phyloP scores from a whole-genome alignment of 306 rosid genomes.

The Canavalia ensiformis region DNA sequence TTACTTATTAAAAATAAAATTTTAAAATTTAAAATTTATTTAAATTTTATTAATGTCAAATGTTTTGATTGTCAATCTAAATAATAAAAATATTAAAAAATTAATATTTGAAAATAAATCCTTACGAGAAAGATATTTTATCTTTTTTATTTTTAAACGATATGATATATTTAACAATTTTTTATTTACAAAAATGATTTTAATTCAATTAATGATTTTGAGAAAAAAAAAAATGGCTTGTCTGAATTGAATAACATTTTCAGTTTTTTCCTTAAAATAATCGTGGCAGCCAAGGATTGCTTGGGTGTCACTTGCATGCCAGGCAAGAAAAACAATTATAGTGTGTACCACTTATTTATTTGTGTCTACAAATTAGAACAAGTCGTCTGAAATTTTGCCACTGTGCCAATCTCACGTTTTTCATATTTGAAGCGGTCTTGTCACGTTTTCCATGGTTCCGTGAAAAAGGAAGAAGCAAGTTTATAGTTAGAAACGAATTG shows the following conservation, averaged over 20 bases:
- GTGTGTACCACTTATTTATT: background rate
- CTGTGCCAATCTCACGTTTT: background rate
- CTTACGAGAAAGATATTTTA: too few relatives aligned
- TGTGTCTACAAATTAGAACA: background rate
- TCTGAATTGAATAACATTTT: background rate
- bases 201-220: background rate
- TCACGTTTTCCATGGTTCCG: background rate
- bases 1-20: too few relatives aligned
- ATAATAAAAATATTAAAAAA: too few relatives aligned
- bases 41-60: too few relatives aligned
- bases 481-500: background rate
- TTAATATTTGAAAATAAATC: too few relatives aligned
- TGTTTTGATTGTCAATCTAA: too few relatives aligned
- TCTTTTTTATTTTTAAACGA: too few relatives aligned
- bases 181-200: background rate
- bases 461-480: background rate
- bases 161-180: too few relatives aligned
- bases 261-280: background rate
- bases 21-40: too few relatives aligned
- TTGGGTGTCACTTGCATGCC: background rate
- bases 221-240: background rate
- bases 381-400: background rate
- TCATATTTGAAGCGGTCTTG: background rate
- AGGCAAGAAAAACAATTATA: background rate
- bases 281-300: slow-evolving; percentile 32